Base-by-base conservation (phyloP, 805 yeast genomes). In the Sugiyamaella mastotermitis region DNA sequence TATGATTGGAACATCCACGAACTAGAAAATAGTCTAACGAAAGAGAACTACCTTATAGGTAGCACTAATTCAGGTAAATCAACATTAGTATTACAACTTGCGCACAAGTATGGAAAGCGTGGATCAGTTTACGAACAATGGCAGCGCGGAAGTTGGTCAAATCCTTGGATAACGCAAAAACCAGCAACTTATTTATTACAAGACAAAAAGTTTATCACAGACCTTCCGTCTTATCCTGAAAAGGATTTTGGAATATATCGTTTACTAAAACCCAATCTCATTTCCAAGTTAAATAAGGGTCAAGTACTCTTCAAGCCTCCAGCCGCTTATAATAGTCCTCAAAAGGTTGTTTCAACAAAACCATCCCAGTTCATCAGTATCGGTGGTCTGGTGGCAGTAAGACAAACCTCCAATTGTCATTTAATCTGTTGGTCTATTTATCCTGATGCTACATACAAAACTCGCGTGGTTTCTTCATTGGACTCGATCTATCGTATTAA, bases 21-120 rank as follows among this genome's bases (percentile, higher is more conserved):
- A 1, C 50, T 81, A 2, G 45, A 66, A 6, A 48, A 57, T 1
- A 49, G 49, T 5, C 50, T 80, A 5, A 64, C 65, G 0, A 41
- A 38, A 8, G 47, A 40, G 5, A 50, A 53, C 23, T 55, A 45
- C 32, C 47, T 87, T 53, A 90, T 86, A 33, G 97, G 96, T 16
- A 71, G 92, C 57, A 84, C 95, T 1, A 94, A 94, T 51, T 86
- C 90, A 2, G 96, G 96, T 44, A 85, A 85, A 50, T 79, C 92
- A 0, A 71, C 86, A 0, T 68, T 86, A 48, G 79, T 88, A 0
- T 60, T 77, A 49, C 82, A 87, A 0, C 58, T 83, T 20, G 80
- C 78, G 58, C 63, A 88, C 51, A 72, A 80, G 26, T 78, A 10
- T 16, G 22, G 31, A 22, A 9, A 23, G 33, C 16, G n/a, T 5